A percentile compares a stretch with the other conserved stretches of the same genome.
phyloP scores from a whole-genome alignment of 2,329 filamentous ascomycete species.

The Botrytis elliptica region DNA sequence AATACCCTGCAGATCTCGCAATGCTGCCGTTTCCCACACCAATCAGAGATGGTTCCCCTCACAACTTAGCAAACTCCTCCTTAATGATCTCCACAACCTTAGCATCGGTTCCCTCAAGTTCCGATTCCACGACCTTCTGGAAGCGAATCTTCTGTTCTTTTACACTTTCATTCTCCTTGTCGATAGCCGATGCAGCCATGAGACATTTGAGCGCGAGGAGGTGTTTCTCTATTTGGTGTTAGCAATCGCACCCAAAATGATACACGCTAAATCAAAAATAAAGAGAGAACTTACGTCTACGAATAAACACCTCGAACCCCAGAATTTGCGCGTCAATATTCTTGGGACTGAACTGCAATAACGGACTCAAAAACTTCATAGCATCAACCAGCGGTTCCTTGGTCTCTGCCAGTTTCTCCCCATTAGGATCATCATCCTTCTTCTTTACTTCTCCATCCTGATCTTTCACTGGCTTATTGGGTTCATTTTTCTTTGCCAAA shows the following conservation, averaged over 20 bases:
- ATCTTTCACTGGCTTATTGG: conserved; percentile 67
- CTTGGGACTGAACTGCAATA: conserved; percentile 80
- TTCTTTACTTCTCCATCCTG: conserved; percentile 71
- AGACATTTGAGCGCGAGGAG: conserved; percentile 85
- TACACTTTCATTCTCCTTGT: conserved; percentile 67
- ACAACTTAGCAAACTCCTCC: conserved; percentile 55
- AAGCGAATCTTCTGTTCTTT: conserved; percentile 73
- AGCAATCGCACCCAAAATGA: conserved; percentile 24
- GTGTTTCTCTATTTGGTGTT: conserved; percentile 66
- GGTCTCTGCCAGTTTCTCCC: conserved; percentile 76
- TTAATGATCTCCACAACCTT: conserved; percentile 70
- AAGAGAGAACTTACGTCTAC: conserved; percentile 63
- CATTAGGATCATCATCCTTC: conserved; percentile 85
- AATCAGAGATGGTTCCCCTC: background rate
- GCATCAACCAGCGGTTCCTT: conserved; percentile 80
- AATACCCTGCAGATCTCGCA: background rate
- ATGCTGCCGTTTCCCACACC: background rate
- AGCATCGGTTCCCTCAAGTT: conserved; percentile 58
- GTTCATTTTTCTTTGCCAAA: conserved; percentile 78
- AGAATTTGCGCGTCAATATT: conserved; percentile 78
- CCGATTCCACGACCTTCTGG: conserved; percentile 58
- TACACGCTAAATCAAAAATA: background rate
- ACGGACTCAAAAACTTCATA: conserved; percentile 77
- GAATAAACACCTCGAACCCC: conserved; percentile 87
- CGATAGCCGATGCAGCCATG: conserved; percentile 67